Percentiles rank a stretch among this genome's conserved stretches.
Conservation (phyloP, 441 rosid genomes). For the Arabidopsis hybrid region DNA sequence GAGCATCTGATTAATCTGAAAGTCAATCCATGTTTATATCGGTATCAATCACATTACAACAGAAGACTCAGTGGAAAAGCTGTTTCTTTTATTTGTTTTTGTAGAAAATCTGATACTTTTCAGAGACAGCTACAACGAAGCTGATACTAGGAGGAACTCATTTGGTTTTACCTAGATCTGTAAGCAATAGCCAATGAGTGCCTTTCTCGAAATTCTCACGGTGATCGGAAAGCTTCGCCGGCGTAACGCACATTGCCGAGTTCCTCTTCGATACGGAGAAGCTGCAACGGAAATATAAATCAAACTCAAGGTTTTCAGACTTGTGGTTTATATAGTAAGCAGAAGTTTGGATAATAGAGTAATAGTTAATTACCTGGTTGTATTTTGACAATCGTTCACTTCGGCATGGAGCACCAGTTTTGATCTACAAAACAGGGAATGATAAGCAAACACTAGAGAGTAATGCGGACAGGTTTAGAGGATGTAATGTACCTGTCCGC, state of each 20-base stretch:
- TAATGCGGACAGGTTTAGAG: conserved; percentile 11
- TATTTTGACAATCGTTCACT: conserved; percentile 95
- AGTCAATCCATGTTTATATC: conserved; percentile 1
- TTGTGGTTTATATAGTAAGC: neutral
- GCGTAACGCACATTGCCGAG: conserved; percentile 87
- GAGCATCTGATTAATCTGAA: conserved; percentile 3
- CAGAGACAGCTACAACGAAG: conserved; percentile 18
- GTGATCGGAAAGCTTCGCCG: conserved; percentile 85
- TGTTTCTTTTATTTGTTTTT: conserved; percentile 15
- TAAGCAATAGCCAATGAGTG: conserved; percentile 32
- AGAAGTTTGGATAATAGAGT: conserved; percentile 10
- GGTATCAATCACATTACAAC: conserved; percentile 30
- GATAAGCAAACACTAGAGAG: conserved; percentile 1
- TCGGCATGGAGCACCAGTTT: conserved; percentile 97
- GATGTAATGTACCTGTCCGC: conserved; percentile 75
- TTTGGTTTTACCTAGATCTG: conserved; percentile 1
- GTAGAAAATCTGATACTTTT: neutral
- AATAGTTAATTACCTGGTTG: conserved; percentile 72
- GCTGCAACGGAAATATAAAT: conserved; percentile 62
- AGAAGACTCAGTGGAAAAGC: conserved; percentile 10
- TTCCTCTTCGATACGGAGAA: conserved; percentile 94
- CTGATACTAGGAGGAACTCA: conserved; percentile 24
- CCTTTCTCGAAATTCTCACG: conserved; percentile 45
- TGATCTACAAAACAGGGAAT: conserved; percentile 62
- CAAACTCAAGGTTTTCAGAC: conserved; percentile 13